A percentile compares a stretch with the other conserved stretches of the same genome.
Conservation (phyloP, 805 yeast species). For the Saccharomycopsis microspora region DNA sequence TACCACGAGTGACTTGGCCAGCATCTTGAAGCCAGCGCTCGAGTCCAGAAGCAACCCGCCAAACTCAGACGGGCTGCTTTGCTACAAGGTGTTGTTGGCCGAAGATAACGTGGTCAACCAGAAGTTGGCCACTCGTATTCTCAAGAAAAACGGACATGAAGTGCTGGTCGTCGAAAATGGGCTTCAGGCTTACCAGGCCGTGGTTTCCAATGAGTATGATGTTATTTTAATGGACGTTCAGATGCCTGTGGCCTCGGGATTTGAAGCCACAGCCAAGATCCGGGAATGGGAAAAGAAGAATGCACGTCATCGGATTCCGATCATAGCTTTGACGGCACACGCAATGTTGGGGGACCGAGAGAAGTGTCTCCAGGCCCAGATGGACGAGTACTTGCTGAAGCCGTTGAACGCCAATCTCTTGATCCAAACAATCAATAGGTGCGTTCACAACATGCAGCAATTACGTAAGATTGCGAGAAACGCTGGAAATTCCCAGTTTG, state of each 20-base stretch:
- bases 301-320: conserved; percentile 73
- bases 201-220: conserved; percentile 56
- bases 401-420: conserved; percentile 77
- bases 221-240: conserved; percentile 89
- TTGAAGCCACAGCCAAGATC: conserved; percentile 79
- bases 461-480: conserved; percentile 10
- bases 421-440: conserved; percentile 76
- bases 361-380: conserved; percentile 74
- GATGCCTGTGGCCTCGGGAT: conserved; percentile 94
- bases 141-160: conserved; percentile 77
- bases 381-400: conserved; percentile 86
- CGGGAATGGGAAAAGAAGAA: conserved; percentile 81
- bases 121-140: conserved; percentile 72
- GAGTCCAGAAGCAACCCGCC: conserved; percentile 75
- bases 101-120: conserved; percentile 85
- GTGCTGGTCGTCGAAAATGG: conserved; percentile 86
- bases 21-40: conserved; percentile 73
- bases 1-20: conserved; percentile 68
- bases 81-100: conserved; percentile 66
- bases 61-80: conserved; percentile 65
- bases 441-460: conserved; percentile 45
- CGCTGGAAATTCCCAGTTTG: conserved; percentile 6
- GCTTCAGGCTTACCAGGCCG: conserved; percentile 68
- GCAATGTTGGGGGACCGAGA: conserved; percentile 93
- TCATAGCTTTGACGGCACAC: conserved; percentile 84